Percentiles rank a stretch among this genome's conserved stretches.
These are phyloP conservation scores for Saccharomyces hybrid DNA, from an alignment of 1,139 yeast genomes.

Conservation along the genomic window DNA sequence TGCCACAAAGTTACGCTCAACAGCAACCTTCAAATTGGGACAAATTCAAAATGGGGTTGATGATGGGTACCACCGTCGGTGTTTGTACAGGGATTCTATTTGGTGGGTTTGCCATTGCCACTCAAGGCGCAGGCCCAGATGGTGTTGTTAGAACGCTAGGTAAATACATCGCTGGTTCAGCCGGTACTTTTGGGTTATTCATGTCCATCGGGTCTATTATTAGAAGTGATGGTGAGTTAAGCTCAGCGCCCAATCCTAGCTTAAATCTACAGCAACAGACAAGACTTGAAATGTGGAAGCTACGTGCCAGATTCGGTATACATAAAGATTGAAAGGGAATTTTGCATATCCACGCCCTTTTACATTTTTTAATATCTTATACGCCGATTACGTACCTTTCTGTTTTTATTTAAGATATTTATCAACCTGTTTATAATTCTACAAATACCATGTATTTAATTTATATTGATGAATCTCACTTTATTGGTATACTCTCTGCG, in stretches of 20 bases:
- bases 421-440: neutral
- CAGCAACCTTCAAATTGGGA: slow-evolving; percentile 89
- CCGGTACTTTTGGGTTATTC: slow-evolving; percentile 91
- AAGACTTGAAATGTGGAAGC: slow-evolving; percentile 28
- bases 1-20: slow-evolving; percentile 62
- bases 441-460: slow-evolving; percentile 2
- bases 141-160: slow-evolving; percentile 96
- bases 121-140: slow-evolving; percentile 96
- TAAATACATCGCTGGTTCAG: slow-evolving; percentile 93
- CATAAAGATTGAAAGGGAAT: slow-evolving; percentile 1
- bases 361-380: neutral
- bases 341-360: neutral
- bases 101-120: slow-evolving; percentile 86
- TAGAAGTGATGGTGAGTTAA: slow-evolving; percentile 52
- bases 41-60: slow-evolving; percentile 94
- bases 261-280: slow-evolving; percentile 26
- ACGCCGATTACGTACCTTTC: neutral
- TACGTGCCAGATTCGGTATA: slow-evolving; percentile 23
- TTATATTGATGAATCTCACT: neutral
- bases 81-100: slow-evolving; percentile 92
- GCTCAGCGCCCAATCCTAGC: slow-evolving; percentile 11
- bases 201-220: slow-evolving; percentile 94
- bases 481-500: neutral
- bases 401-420: neutral
- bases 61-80: slow-evolving; percentile 96